phyloP scores from a whole-genome alignment of 306 rosid species.

The Castanea sativa region DNA sequence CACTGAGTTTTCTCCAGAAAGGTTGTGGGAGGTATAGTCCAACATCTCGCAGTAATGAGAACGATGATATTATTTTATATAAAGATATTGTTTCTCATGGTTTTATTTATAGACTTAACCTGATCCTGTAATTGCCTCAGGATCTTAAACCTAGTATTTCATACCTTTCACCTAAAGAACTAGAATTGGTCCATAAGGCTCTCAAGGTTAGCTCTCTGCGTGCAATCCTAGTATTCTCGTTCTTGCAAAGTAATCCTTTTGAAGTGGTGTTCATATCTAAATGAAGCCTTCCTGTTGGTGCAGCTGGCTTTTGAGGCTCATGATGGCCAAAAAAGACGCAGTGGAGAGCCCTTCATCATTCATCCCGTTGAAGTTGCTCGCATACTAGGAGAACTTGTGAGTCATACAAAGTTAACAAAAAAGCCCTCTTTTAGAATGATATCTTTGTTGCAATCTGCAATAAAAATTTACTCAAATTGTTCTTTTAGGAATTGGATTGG shows the following conservation, averaged over 20 bases:
- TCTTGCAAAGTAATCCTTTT: conserved; percentile 24
- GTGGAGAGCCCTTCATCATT: conserved; percentile 98
- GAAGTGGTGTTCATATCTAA: conserved; percentile 13
- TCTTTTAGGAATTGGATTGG: conserved; percentile 90
- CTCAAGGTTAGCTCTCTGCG: conserved; percentile 63
- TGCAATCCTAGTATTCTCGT: conserved; percentile 22
- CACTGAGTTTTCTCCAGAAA: conserved; percentile 67
- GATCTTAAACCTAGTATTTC: conserved; percentile 85
- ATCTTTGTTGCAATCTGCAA: conserved; percentile 16
- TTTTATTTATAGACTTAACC: conserved; percentile 19
- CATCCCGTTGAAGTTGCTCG: conserved; percentile 99
- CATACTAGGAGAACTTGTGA: conserved; percentile 90
- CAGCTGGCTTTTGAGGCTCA: conserved; percentile 98
- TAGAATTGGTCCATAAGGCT: conserved; percentile 83
- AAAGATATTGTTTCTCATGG: conserved; percentile 15
- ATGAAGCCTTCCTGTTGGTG: conserved; percentile 19
- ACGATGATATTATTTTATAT: conserved; percentile 25
- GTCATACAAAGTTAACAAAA: conserved; percentile 33
- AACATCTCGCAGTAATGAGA: conserved; percentile 16
- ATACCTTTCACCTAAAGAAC: conserved; percentile 74
- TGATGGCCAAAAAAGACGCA: conserved; percentile 97
- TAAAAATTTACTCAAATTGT: conserved; percentile 20
- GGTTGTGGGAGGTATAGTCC: conserved; percentile 91
- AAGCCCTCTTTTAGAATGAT: conserved; percentile 6
- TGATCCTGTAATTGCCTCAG: conserved; percentile 47